Conservation (phyloP, 2,329 filamentous ascomycete genomes). For the Cryphonectria parasitica region DNA sequence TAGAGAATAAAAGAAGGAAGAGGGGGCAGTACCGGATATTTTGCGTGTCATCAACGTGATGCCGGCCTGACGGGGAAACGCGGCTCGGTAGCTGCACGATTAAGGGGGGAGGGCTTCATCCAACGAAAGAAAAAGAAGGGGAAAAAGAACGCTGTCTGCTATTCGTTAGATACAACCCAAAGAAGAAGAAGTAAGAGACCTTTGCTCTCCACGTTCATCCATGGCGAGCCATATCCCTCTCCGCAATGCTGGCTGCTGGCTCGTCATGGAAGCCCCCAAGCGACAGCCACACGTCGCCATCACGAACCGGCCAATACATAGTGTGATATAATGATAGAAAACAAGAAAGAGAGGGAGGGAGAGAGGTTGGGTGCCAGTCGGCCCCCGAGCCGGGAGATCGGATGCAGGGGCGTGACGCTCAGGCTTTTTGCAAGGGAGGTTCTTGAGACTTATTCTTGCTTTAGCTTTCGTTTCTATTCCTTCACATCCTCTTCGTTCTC, state of each 20-base stretch:
- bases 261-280: neutral
- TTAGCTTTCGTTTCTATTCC: neutral
- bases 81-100: conserved; percentile 21
- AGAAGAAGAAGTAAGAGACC: neutral
- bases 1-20: neutral
- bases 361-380: neutral
- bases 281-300: neutral
- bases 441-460: too few relatives aligned
- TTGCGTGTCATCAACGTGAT: neutral
- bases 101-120: neutral
- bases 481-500: neutral
- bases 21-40: neutral
- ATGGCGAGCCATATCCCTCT: neutral
- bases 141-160: neutral
- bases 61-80: conserved; percentile 5
- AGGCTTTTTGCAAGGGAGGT: neutral
- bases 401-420: neutral
- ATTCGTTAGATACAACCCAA: neutral
- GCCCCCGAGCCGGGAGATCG: neutral
- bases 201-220: neutral
- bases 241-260: neutral
- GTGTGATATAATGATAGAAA: neutral
- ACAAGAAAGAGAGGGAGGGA: neutral
- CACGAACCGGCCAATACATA: neutral
- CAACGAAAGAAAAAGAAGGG: neutral